Evolutionary conservation across 331 rosid genomes (phyloP).

Genomic region (Erythrophleum ivorense): DNA sequence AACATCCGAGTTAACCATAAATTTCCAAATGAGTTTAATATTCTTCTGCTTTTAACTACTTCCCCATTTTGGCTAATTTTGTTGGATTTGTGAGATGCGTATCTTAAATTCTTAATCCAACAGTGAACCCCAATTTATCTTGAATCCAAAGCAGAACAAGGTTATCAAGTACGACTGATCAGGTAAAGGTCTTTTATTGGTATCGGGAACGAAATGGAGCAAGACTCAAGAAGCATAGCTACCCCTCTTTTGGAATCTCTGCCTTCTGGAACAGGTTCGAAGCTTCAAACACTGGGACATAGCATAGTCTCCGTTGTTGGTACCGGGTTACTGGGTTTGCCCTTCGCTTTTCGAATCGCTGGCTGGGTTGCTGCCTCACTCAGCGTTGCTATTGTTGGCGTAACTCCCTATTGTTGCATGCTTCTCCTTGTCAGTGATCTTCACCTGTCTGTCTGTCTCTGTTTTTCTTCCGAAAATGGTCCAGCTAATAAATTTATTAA

Average conservation of each 20-base stretch:
- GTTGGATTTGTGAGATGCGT: not conserved
- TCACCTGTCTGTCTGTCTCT: not conserved
- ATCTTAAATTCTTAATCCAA: not conserved
- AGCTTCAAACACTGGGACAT: slow-evolving; percentile 31
- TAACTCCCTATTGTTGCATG: slow-evolving; percentile 75
- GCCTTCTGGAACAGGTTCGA: not conserved
- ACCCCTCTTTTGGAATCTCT: slow-evolving; percentile 1
- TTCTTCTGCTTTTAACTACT: too few relatives aligned
- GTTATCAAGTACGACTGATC: not conserved
- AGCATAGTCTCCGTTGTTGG: slow-evolving; percentile 67
- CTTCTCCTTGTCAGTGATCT: slow-evolving; percentile 68
- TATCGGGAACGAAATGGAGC: not conserved
- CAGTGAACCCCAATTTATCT: not conserved
- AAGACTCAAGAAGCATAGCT: not conserved
- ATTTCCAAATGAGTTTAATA: too few relatives aligned
- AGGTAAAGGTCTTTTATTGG: not conserved
- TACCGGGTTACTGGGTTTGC: slow-evolving; percentile 63
- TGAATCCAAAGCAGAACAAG: not conserved
- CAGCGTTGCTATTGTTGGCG: slow-evolving; percentile 60
- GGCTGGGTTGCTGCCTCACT: slow-evolving; percentile 68
- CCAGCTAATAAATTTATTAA: not conserved
- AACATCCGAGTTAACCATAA: too few relatives aligned
- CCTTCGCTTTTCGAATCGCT: slow-evolving; percentile 61
- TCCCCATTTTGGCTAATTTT: not conserved
- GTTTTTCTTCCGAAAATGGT: not conserved